Base-by-base conservation (phyloP, 371 early-diverging fungal genomes). In the Umbelopsis sp. region DNA sequence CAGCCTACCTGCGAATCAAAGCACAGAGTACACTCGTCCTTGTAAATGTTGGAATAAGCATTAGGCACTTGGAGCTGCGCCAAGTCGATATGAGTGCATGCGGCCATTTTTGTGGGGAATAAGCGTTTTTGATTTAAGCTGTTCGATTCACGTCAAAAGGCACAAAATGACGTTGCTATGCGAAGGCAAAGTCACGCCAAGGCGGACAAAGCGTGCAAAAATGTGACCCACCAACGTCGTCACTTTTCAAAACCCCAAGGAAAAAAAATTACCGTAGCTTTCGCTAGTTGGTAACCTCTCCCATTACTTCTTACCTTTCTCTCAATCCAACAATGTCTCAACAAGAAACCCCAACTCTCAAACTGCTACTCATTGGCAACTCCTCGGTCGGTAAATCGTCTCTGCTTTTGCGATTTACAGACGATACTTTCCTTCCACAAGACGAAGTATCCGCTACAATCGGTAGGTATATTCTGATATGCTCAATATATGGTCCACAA, bases 311-410 rank as follows among this genome's bases (percentile, higher is more conserved):
- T 20, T 18, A 14, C 32, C 29, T 57, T 35, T 16, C 29, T 16
- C 7, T 57, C 37, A 35, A 6, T 35, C 29, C 12, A 5, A 6
- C 35, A 57, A 57, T 57, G 57, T 32, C 57, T 11, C 57, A 57
- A 57, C 57, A 35, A 35, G 57, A 57, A 57, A 68, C 71, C 22
- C 77, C 93, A 25, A 97, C 97, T 5, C 94, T 99, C 77, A 99
- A 99, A 75, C 85, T 99, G 50, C 87, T 99, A 37, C 88, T 99
- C 46, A 97, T 99, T 77, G 99, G 99, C 65, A 99, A 99, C 84
- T 95, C 96, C 45, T 97, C 96, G 57, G 98, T 99, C 11, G 99
- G 99, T 62, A 99, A 99, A 80, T 97, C 97, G 44, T 96, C 95
- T 37, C 78, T 99, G 44, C 87, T 99, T 45, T 85, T 96, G 63